Evolutionary conservation across 164 flowering plant species (phyloP).

Genomic region (Magnolia officinalis): DNA sequence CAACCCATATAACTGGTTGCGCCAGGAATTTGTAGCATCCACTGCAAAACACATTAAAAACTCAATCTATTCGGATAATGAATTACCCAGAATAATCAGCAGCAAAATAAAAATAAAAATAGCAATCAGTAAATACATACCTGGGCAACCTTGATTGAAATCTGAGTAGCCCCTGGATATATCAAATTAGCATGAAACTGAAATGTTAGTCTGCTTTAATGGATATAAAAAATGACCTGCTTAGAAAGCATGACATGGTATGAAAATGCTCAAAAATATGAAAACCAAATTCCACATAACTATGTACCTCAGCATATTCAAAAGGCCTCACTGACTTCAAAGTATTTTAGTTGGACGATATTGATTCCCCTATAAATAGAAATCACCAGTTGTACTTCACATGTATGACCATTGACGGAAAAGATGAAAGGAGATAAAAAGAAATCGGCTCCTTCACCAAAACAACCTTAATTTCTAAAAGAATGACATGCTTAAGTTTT

Average conservation of each 20-base stretch:
- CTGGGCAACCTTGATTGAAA: conserved; percentile 91
- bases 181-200: conserved; percentile 8
- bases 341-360: no score
- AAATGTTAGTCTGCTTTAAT: not conserved
- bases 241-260: no score
- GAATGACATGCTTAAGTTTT: conserved; percentile 94
- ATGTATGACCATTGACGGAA: not conserved
- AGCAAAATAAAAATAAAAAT: not conserved
- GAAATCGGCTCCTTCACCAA: not conserved
- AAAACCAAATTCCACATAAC: no score
- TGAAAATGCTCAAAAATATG: no score
- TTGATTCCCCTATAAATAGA: no score
- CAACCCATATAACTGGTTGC: conserved; percentile 91
- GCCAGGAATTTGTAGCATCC: conserved; percentile 97
- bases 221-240: not conserved
- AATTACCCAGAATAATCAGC: not conserved
- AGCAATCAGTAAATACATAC: conserved; percentile 26
- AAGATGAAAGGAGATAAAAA: not conserved
- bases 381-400: conserved; percentile 9
- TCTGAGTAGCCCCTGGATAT: conserved; percentile 86
- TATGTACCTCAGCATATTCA: no score
- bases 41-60: conserved; percentile 41
- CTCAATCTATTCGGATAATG: not conserved
- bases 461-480: conserved; percentile 88
- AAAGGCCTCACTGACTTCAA: no score